Percentiles rank a stretch among this genome's conserved stretches.
Evolutionary conservation across 176 grass and related monocot species (phyloP).

Genomic region (Eragrostis nindensis): DNA sequence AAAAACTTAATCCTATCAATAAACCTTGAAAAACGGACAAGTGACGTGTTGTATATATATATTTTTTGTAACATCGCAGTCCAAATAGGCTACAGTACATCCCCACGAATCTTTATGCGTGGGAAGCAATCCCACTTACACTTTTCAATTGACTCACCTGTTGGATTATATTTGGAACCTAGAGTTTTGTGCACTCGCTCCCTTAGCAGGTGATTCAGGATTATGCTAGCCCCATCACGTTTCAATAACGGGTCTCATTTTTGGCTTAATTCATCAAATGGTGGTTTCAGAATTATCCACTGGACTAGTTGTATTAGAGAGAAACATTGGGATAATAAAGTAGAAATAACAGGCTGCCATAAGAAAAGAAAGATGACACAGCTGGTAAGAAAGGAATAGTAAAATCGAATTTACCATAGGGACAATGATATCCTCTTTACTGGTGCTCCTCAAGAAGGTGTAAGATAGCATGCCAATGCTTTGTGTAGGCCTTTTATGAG

Average conservation of each 20-base stretch:
- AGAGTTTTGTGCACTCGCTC: background rate
- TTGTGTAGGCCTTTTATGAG: constrained; percentile 67
- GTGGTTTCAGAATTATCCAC: background rate
- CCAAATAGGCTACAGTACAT: background rate
- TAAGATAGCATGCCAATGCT: constrained; percentile 93
- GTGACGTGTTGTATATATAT: background rate
- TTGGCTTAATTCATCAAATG: background rate
- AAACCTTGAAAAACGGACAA: background rate
- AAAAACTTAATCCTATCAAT: background rate
- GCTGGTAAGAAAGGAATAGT: background rate
- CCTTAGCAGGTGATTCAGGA: background rate
- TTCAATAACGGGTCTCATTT: background rate
- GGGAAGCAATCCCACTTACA: background rate
- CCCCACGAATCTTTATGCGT: background rate
- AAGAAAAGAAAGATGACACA: background rate
- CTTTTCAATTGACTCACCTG: background rate
- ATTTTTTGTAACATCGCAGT: background rate
- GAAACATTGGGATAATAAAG: background rate
- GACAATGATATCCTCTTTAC: constrained; percentile 92
- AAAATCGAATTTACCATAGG: constrained; percentile 93
- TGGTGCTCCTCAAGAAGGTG: constrained; percentile 77
- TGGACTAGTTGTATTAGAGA: constrained; percentile 1
- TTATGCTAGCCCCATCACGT: background rate
- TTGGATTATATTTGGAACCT: constrained; percentile 17
- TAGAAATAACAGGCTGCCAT: background rate